phyloP scores from a whole-genome alignment of 371 early-diverging fungal genomes.

The Mortierella sp. region DNA sequence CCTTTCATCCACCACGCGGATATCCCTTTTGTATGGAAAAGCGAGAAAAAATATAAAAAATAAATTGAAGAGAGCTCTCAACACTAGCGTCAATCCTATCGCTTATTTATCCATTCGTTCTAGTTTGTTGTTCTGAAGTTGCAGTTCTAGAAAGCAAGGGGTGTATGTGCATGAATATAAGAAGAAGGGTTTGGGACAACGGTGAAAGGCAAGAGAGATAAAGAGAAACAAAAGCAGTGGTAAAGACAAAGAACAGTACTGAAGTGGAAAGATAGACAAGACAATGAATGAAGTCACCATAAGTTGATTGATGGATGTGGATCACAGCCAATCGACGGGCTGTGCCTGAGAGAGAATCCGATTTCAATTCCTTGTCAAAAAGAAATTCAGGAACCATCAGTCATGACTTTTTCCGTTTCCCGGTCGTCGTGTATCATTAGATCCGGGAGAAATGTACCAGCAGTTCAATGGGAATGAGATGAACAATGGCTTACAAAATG shows the following conservation, averaged over 20 bases:
- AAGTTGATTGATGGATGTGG: background rate
- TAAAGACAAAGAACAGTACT: background rate
- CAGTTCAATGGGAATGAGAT: background rate
- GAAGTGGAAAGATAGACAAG: background rate
- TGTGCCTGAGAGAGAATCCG: background rate
- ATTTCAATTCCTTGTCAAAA: background rate
- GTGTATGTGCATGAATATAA: background rate
- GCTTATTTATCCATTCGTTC: background rate
- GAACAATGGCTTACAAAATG: background rate
- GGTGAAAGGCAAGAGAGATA: too few relatives aligned
- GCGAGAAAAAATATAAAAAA: background rate
- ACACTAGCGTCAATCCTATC: background rate
- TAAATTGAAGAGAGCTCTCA: conserved; percentile 1
- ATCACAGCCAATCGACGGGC: background rate
- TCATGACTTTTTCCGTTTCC: background rate
- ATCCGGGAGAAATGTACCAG: background rate
- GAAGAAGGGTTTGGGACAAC: background rate
- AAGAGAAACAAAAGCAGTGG: too few relatives aligned
- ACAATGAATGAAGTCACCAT: background rate
- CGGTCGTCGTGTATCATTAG: background rate
- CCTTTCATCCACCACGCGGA: background rate
- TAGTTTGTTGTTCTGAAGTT: background rate
- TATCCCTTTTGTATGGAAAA: background rate
- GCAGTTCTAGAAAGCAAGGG: background rate
- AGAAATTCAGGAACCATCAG: background rate